Percentiles rank a stretch among this genome's conserved stretches.
Evolutionary conservation across 495 filamentous ascomycete species (phyloP).

Genomic region (Annulohypoxylon bovei): DNA sequence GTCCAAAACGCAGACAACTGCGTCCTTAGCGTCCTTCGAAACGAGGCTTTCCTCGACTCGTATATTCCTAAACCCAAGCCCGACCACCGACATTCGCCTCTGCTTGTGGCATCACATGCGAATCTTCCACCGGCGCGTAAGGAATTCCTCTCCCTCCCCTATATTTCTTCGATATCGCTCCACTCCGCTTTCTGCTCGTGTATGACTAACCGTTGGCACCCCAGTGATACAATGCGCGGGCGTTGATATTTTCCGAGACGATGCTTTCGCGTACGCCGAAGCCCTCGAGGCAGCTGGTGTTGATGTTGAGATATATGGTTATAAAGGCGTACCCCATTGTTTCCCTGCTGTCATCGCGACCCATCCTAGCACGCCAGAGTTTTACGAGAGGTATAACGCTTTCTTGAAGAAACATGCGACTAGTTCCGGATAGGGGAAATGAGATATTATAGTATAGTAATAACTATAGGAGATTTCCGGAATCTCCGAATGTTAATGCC

Average conservation of each 20-base stretch:
- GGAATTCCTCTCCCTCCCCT: constrained; percentile 1
- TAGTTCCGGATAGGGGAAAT: neutral
- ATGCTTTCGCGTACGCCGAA: constrained; percentile 44
- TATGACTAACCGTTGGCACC: neutral
- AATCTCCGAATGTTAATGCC: too few species aligned
- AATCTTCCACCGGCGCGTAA: constrained; percentile 43
- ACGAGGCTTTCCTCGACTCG: constrained; percentile 35
- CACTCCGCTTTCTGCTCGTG: too few species aligned
- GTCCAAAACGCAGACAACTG: constrained; percentile 38
- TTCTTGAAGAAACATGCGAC: constrained; percentile 34
- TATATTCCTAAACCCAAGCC: constrained; percentile 35
- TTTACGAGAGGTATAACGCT: constrained; percentile 35
- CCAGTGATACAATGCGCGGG: constrained; percentile 44
- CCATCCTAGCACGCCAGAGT: constrained; percentile 26
- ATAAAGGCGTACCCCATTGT: constrained; percentile 42
- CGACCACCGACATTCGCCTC: constrained; percentile 36
- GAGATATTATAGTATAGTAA: neutral
- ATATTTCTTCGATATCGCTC: neutral
- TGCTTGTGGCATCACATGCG: constrained; percentile 29
- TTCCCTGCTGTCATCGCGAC: constrained; percentile 34
- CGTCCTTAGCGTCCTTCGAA: constrained; percentile 30
- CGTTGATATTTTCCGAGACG: constrained; percentile 41
- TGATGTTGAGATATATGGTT: constrained; percentile 29
- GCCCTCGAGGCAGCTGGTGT: constrained; percentile 36
- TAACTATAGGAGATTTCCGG: neutral